Base-by-base conservation (phyloP, 129 eudicot genomes). In the Sambucus nigra region DNA sequence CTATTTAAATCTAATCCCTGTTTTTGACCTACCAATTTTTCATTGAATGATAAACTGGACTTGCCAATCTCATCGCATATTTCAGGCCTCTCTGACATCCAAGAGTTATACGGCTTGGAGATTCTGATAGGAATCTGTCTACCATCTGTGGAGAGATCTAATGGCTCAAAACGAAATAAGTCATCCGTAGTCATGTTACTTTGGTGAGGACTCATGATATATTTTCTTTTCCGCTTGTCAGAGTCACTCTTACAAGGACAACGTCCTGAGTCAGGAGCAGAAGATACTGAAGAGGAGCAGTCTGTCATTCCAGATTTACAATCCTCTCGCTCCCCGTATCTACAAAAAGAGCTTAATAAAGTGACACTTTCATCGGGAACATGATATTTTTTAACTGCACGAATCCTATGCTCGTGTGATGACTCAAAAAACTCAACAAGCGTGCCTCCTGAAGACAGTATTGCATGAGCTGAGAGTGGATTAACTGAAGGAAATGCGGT, bases 391-490 rank as follows among this genome's bases (percentile, higher is more conserved):
- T 71, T 64, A 57, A 82, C 64, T 51, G 76, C 78, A 67, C 47
- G 65, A 70, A 75, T 57, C 73, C 84, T 76, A 59, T 65, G 59
- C 58, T 57, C 70, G 25, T 61, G 76, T 42, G 96, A 59, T 85
- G 58, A 72, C 61, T 69, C 92, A 53, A 92, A 63, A 65, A 79
- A 86, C 61, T 86, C 77, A 28, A 72, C 39, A 17, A 92, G 91
- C 47, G 51, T 52, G 60, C 70, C 63, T 14, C 72, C 92, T 60
- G 87, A 71, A 35, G 94, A 82, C 65, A 92, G 58, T 56, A 92
- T 82, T 49, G 91, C 94, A 66, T 86, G 99, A 59, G 96, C 94
- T 42, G 94, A 76, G 46, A 92, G 87, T 29, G 99, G 91, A 77
- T 92, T 92, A n/a, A 92, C 53, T 51, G 99, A 92, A 73, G 94